Conservation (phyloP, 1,284 basidiomycete species). For the Boletus sp. region DNA sequence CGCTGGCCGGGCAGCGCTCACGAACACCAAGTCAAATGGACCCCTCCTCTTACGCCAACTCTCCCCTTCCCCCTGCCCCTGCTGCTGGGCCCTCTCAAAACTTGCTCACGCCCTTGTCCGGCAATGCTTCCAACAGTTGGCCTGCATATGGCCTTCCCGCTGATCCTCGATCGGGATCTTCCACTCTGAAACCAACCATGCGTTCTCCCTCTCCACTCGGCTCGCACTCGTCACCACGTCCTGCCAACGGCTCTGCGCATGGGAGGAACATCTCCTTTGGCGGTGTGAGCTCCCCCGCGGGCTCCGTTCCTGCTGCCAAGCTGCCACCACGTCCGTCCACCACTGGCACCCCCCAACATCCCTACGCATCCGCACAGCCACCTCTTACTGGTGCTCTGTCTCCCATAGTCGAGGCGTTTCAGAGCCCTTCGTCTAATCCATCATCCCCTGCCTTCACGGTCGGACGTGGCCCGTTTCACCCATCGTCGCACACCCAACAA, state of each 20-base stretch:
- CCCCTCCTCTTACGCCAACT: conserved; percentile 47
- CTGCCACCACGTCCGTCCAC: conserved; percentile 39
- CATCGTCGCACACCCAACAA: conserved; percentile 41
- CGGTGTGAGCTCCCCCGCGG: conserved; percentile 35
- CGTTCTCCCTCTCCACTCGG: conserved; percentile 59
- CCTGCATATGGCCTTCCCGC: conserved; percentile 53
- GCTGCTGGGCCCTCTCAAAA: conserved; percentile 39
- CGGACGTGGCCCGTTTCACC: conserved; percentile 53
- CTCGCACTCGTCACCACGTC: conserved; percentile 35
- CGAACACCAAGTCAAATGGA: conserved; percentile 57
- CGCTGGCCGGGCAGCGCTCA: conserved; percentile 33
- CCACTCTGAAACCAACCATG: conserved; percentile 37
- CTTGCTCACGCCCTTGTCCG: conserved; percentile 46
- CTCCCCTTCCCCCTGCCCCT: conserved; percentile 51
- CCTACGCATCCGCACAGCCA: conserved; percentile 49
- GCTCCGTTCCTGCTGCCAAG: conserved; percentile 34
- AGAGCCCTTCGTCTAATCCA: conserved; percentile 35
- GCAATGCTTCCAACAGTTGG: conserved; percentile 38
- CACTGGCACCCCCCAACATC: conserved; percentile 41
- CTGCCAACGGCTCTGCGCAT: conserved; percentile 36
- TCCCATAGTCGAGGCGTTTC: conserved; percentile 66
- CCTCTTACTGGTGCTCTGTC: conserved; percentile 44
- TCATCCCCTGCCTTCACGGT: conserved; percentile 54
- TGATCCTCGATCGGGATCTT: conserved; percentile 54
- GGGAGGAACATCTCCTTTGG: conserved; percentile 49